Conservation (phyloP, 208 protist genomes). For the Leishmania braziliensis region DNA sequence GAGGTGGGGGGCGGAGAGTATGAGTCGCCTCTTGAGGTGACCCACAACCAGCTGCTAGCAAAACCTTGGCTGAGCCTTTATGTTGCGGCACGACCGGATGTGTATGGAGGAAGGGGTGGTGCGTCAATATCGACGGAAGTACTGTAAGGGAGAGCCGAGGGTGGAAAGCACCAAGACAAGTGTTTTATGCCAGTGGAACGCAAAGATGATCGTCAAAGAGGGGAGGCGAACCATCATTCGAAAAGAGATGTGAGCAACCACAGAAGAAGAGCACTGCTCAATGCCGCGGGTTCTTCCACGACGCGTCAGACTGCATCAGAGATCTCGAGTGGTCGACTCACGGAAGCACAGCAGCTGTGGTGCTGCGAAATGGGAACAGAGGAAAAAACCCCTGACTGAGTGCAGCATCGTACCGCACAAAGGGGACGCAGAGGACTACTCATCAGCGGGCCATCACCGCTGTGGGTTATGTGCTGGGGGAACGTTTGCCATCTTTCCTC, state of each 20-base stretch:
- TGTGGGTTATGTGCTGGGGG: not conserved
- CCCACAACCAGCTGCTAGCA: not conserved
- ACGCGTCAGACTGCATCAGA: not conserved
- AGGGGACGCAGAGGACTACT: not conserved
- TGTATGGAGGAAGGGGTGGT: not conserved
- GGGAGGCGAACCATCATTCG: not conserved
- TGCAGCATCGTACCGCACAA: not conserved
- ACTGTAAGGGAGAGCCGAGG: not conserved
- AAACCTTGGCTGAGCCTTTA: not conserved
- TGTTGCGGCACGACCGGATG: not conserved
- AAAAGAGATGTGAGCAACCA: not conserved
- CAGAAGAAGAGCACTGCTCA: not conserved
- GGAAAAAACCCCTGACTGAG: not conserved
- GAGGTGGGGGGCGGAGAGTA: not conserved
- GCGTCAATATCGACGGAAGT: no score
- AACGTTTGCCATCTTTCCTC: not conserved
- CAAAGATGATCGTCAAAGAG: not conserved
- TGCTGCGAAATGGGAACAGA: not conserved
- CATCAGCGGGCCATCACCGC: not conserved
- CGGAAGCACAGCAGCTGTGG: not conserved
- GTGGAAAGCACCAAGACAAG: not conserved
- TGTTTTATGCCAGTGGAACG: not conserved
- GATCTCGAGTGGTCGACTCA: not conserved
- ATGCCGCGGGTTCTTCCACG: not conserved
- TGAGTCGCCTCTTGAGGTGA: not conserved